A percentile compares a stretch with the other conserved stretches of the same genome.
phyloP scores from a whole-genome alignment of 306 rosid species.

The Gillenia trifoliata region DNA sequence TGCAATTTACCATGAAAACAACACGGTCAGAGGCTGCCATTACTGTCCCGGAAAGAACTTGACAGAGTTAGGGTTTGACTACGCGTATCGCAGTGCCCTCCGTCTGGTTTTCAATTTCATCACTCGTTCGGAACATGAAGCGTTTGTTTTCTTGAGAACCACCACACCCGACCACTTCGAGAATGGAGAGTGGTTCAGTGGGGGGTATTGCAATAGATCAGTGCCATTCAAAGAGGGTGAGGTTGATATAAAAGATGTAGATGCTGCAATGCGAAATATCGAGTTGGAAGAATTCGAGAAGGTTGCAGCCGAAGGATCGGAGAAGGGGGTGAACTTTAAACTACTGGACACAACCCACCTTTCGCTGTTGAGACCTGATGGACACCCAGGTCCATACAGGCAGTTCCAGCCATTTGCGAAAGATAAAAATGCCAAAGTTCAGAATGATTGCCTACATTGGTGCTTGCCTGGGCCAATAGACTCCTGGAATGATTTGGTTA shows the following conservation, averaged over 20 bases:
- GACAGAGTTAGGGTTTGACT: conserved; percentile 50
- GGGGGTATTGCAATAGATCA: conserved; percentile 78
- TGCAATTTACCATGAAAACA: conserved; percentile 61
- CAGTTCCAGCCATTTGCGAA: conserved; percentile 60
- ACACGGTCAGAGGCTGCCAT: conserved; percentile 51
- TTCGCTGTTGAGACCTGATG: conserved; percentile 75
- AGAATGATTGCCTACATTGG: conserved; percentile 61
- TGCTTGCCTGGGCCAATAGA: conserved; percentile 92
- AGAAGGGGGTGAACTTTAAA: conserved; percentile 29
- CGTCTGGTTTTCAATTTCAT: conserved; percentile 35
- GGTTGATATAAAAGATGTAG: conserved; percentile 30
- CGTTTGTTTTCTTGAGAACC: conserved; percentile 61
- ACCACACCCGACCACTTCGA: conserved; percentile 83
- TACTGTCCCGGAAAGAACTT: conserved; percentile 56
- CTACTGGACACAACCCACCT: conserved; percentile 62
- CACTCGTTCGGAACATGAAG: conserved; percentile 29
- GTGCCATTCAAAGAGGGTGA: conserved; percentile 61
- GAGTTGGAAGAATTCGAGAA: conserved; percentile 59
- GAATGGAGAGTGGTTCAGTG: conserved; percentile 81
- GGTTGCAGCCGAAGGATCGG: conserved; percentile 18
- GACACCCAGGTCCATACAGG: conserved; percentile 81
- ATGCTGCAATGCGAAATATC: conserved; percentile 42
- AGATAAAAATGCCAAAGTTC: conserved; percentile 38
- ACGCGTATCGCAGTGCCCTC: conserved; percentile 58
- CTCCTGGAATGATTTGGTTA: conserved; percentile 70